Base-by-base conservation (phyloP, 106 monocot species). In the Vanilla planifolia region DNA sequence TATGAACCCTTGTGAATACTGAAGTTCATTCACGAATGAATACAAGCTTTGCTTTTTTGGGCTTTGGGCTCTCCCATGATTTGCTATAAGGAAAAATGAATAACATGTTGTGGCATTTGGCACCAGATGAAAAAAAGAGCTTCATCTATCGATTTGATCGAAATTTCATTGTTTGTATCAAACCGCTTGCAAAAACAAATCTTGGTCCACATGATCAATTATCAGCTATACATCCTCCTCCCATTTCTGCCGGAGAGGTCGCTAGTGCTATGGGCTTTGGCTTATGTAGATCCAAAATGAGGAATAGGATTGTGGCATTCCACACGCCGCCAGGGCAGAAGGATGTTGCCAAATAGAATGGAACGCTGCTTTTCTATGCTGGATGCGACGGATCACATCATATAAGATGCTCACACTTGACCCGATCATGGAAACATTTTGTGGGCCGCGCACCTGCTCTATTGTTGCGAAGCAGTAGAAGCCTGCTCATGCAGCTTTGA, bases 161-260 rank as follows among this genome's bases (percentile, higher is more conserved):
- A 67, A 67, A 67, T 67, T 57, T 67, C 44, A 57, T 67, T 44
- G 10, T 67, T 67, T 41, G 32, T 67, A 67, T 19, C 45, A 33
- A 67, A 67, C 19, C 22, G 43, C 44, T 67, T 67, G 42, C 45
- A 58, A 16, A 62, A 62, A 43, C 47, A 48, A 48, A 48, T 48
- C 47, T 41, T 41, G 40, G 6, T 41, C 40, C 40, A 41, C 13
- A 41, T 7, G 36, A 59, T 59, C 58, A 33, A 35, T 21, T 59
- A 36, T 36, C 33, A 21, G 36, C 58, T 21, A 59, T 59, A 59
- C 58, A 59, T 21, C 20, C 58, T 59, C 58, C 58, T 36, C 35
- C 3, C 17, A 55, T 33, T 55, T 55, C 29, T 30, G 32, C 55
- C 33, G 32, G 13, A 32, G 55, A 33, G 0, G 32, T 55, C 1